phyloP scores from a whole-genome alignment of 106 monocot species.

The Dendrobium huoshanense region DNA sequence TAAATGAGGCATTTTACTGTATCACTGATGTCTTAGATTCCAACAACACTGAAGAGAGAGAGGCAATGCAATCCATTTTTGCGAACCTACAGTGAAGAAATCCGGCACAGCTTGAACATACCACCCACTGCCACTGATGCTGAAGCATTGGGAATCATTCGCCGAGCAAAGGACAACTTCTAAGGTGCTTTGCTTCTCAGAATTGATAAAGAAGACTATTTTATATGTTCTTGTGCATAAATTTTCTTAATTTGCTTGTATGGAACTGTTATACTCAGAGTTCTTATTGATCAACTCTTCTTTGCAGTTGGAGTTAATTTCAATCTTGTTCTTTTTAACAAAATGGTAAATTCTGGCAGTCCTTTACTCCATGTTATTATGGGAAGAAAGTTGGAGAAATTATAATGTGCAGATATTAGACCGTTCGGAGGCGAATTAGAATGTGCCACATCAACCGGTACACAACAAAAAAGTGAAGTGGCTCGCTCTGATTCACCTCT shows the following conservation, averaged over 20 bases:
- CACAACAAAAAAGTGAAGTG: too few species aligned
- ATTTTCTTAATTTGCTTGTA: neutral
- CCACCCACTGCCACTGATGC: slow-evolving; percentile 58
- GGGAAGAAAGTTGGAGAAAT: too few species aligned
- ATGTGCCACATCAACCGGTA: too few species aligned
- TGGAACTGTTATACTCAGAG: neutral
- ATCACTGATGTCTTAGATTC: slow-evolving; percentile 42
- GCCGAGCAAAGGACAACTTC: slow-evolving; percentile 80
- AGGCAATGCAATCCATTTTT: slow-evolving; percentile 86
- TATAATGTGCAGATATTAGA: too few species aligned
- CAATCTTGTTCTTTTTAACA: too few species aligned
- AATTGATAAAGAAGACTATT: neutral
- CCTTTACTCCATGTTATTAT: too few species aligned
- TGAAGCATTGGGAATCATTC: slow-evolving; percentile 55
- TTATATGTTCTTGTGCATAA: neutral
- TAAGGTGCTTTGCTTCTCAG: slow-evolving; percentile 9
- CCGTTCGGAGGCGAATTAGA: too few species aligned
- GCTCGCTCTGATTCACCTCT: too few species aligned
- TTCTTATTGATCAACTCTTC: neutral
- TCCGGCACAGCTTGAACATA: slow-evolving; percentile 58
- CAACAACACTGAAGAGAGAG: slow-evolving; percentile 80
- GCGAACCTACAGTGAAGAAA: slow-evolving; percentile 65
- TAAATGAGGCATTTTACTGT: too few species aligned
- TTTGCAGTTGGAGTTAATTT: too few species aligned
- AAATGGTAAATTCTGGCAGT: too few species aligned